phyloP scores from a whole-genome alignment of 805 yeast genomes.

The Wickerhamomyces subpelliculosus region DNA sequence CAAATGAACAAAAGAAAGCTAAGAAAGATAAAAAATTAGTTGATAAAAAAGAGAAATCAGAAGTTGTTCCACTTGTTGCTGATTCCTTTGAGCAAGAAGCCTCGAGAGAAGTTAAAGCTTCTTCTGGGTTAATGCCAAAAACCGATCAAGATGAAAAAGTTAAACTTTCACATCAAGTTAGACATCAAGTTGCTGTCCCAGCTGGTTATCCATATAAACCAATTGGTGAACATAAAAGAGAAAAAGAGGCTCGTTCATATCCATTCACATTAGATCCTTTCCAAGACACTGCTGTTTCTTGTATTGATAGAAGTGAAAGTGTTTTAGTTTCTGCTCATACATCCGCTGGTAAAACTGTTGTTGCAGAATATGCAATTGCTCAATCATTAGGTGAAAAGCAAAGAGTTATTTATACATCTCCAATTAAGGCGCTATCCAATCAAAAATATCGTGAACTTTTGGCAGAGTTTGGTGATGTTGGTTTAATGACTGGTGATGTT shows the following conservation, averaged over 20 bases:
- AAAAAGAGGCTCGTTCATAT: slow-evolving; percentile 76
- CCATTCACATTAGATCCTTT: slow-evolving; percentile 95
- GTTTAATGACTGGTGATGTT: slow-evolving; percentile 98
- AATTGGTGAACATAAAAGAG: slow-evolving; percentile 78
- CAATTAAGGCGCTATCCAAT: slow-evolving; percentile 90
- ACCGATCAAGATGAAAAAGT: slow-evolving; percentile 44
- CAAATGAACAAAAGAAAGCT: slow-evolving; percentile 8
- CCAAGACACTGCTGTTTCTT: slow-evolving; percentile 93
- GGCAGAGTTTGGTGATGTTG: slow-evolving; percentile 95
- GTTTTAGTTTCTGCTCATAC: slow-evolving; percentile 97
- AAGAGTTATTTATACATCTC: slow-evolving; percentile 92
- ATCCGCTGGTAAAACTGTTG: slow-evolving; percentile 96
- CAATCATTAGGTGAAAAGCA: slow-evolving; percentile 88
- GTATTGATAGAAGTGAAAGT: slow-evolving; percentile 90
- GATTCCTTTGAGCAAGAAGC: slow-evolving; percentile 88
- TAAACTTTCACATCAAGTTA: slow-evolving; percentile 83
- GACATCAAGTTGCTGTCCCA: slow-evolving; percentile 97
- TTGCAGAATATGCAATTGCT: slow-evolving; percentile 95
- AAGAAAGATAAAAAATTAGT: slow-evolving; percentile 24
- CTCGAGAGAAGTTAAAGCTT: slow-evolving; percentile 78
- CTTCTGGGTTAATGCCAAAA: slow-evolving; percentile 55
- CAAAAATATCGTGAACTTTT: slow-evolving; percentile 89
- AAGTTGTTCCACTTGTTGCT: slow-evolving; percentile 67
- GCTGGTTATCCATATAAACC: slow-evolving; percentile 86
- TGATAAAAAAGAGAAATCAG: slow-evolving; percentile 35